These are phyloP conservation scores for Halteria grandinella DNA, from an alignment of 73 alveolate genomes.

Conservation along the genomic window DNA sequence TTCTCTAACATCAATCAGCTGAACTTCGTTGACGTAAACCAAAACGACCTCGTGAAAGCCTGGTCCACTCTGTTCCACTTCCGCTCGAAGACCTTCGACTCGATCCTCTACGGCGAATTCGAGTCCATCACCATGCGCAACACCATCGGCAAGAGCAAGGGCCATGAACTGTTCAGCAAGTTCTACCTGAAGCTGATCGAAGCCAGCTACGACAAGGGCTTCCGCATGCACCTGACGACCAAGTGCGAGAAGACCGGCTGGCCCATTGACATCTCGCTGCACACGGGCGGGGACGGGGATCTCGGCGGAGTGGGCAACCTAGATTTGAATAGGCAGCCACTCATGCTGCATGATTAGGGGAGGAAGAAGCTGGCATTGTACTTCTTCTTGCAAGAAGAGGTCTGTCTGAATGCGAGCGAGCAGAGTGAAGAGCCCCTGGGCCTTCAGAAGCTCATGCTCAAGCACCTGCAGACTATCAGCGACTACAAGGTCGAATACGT, in stretches of 20 bases:
- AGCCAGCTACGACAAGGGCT: background rate
- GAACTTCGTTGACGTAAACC: slow-evolving; percentile 45
- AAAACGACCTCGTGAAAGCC: slow-evolving; percentile 45
- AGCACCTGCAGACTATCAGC: slow-evolving; percentile 41
- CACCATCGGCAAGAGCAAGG: slow-evolving; percentile 31
- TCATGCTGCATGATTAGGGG: too few relatives aligned
- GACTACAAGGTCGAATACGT: background rate
- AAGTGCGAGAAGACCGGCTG: slow-evolving; percentile 54
- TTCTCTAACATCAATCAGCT: slow-evolving; percentile 35
- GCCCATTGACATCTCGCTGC: slow-evolving; percentile 51
- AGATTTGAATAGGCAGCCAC: too few relatives aligned
- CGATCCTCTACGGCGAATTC: slow-evolving; percentile 58
- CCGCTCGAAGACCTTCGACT: slow-evolving; percentile 32
- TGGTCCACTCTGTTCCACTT: slow-evolving; percentile 61
- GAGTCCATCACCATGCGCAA: slow-evolving; percentile 41
- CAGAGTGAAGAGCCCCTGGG: slow-evolving; percentile 52
- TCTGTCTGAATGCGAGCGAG: background rate
- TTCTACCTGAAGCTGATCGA: slow-evolving; percentile 18
- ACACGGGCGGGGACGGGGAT: background rate
- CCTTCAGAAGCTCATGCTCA: slow-evolving; percentile 56
- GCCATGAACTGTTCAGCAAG: slow-evolving; percentile 34
- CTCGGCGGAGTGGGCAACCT: too few relatives aligned
- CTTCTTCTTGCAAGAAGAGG: slow-evolving; percentile 58
- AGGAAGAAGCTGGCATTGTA: slow-evolving; percentile 18
- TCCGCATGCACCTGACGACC: background rate